These are phyloP conservation scores for Falciphora oryzae DNA, from an alignment of 2,329 filamentous ascomycete genomes.

Conservation along the genomic window DNA sequence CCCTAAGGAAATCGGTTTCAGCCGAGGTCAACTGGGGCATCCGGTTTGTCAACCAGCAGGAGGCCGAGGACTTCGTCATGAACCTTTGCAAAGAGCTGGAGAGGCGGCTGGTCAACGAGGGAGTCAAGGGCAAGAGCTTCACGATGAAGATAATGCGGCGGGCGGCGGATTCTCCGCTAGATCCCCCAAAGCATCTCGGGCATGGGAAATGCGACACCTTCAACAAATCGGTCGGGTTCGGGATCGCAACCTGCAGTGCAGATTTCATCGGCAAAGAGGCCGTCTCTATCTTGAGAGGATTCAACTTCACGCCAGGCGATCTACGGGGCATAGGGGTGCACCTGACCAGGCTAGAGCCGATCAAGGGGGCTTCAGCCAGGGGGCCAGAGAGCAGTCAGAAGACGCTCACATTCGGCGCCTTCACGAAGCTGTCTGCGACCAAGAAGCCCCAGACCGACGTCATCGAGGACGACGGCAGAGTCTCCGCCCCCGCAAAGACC, in stretches of 20 bases:
- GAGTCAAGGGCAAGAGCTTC: slow-evolving; percentile 80
- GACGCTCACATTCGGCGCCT: slow-evolving; percentile 65
- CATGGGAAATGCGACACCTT: slow-evolving; percentile 94
- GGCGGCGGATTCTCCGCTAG: slow-evolving; percentile 77
- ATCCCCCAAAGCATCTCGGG: slow-evolving; percentile 87
- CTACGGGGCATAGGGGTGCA: slow-evolving; percentile 89
- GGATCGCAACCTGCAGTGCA: slow-evolving; percentile 73
- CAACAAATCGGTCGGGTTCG: slow-evolving; percentile 80
- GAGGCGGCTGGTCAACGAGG: slow-evolving; percentile 71
- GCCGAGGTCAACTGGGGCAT: slow-evolving; percentile 99
- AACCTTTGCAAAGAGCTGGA: slow-evolving; percentile 83
- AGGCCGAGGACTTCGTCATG: slow-evolving; percentile 86
- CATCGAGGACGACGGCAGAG: slow-evolving; percentile 42
- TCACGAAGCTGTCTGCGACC: slow-evolving; percentile 26
- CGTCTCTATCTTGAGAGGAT: slow-evolving; percentile 74
- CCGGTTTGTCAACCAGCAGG: slow-evolving; percentile 83
- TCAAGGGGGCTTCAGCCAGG: slow-evolving; percentile 51
- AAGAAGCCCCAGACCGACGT: slow-evolving; percentile 33
- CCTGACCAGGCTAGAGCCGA: slow-evolving; percentile 82
- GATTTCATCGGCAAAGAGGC: slow-evolving; percentile 74
- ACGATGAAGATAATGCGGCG: slow-evolving; percentile 95
- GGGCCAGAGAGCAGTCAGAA: slow-evolving; percentile 70
- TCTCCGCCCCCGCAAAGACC: slow-evolving; percentile 21
- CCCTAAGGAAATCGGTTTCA: slow-evolving; percentile 86
- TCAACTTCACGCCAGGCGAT: slow-evolving; percentile 82